phyloP scores from a whole-genome alignment of 1,284 basidiomycete species.

The Pseudozyma thailandica region DNA sequence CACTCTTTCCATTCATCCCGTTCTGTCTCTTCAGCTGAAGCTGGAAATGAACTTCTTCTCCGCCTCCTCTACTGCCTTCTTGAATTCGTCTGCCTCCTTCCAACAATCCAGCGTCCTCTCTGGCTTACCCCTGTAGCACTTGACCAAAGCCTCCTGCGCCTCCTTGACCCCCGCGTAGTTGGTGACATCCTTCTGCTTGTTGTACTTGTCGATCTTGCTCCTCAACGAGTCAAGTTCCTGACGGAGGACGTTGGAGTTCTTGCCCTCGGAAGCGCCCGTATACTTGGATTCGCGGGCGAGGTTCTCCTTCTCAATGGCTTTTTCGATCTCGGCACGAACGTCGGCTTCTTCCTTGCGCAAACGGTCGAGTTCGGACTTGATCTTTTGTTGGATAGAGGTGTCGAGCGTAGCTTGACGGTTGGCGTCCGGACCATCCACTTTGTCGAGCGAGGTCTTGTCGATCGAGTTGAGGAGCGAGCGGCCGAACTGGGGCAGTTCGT shows the following conservation, averaged over 20 bases:
- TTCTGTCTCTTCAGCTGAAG: slow-evolving; percentile 14
- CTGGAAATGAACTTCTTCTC: slow-evolving; percentile 71
- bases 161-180: slow-evolving; percentile 74
- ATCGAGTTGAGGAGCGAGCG: slow-evolving; percentile 53
- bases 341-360: slow-evolving; percentile 62
- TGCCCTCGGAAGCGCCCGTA: slow-evolving; percentile 49
- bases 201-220: slow-evolving; percentile 78
- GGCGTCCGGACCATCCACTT: slow-evolving; percentile 41
- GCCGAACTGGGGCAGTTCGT: slow-evolving; percentile 33
- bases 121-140: slow-evolving; percentile 79
- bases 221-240: slow-evolving; percentile 62
- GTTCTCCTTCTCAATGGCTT: slow-evolving; percentile 64
- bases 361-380: slow-evolving; percentile 58
- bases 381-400: slow-evolving; percentile 59
- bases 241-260: slow-evolving; percentile 56
- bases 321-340: slow-evolving; percentile 59
- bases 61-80: slow-evolving; percentile 75
- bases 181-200: slow-evolving; percentile 73
- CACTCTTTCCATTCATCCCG: background rate
- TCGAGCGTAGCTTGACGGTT: slow-evolving; percentile 58
- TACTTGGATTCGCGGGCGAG: slow-evolving; percentile 54
- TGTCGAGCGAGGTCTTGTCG: slow-evolving; percentile 45
- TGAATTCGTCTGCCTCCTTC: slow-evolving; percentile 80
- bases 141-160: slow-evolving; percentile 74
- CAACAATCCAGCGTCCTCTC: slow-evolving; percentile 79